These are phyloP conservation scores for Tricholoma saponaceum DNA, from an alignment of 768 basidiomycete species.

Conservation along the genomic window DNA sequence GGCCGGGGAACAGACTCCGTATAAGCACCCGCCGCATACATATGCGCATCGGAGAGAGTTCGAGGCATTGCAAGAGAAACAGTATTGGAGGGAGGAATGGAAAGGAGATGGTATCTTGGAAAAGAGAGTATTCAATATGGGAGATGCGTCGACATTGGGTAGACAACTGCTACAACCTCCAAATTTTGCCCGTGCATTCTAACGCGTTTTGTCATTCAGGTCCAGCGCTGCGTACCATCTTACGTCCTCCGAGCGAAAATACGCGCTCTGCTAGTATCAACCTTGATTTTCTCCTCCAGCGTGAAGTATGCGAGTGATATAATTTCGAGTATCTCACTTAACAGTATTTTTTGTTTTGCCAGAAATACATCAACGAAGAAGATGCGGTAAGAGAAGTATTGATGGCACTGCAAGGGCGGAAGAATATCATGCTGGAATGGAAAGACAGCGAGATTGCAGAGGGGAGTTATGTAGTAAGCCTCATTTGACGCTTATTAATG, in stretches of 20 bases:
- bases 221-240: conserved; percentile 13
- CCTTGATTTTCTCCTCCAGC: conserved; percentile 14
- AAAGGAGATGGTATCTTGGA: conserved; percentile 37
- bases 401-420: conserved; percentile 70
- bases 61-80: conserved; percentile 57
- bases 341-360: not conserved
- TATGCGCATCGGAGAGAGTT: conserved; percentile 49
- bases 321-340: not conserved
- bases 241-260: conserved; percentile 2
- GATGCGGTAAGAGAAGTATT: conserved; percentile 76
- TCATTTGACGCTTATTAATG: not conserved
- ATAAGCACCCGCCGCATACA: conserved; percentile 24
- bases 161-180: conserved; percentile 6
- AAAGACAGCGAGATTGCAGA: conserved; percentile 16
- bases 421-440: conserved; percentile 51
- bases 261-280: not conserved
- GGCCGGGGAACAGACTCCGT: conserved; percentile 3
- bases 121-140: conserved; percentile 49
- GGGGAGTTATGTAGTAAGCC: conserved; percentile 25
- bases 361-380: conserved; percentile 72
- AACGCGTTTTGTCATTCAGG: conserved; percentile 4
- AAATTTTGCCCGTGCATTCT: not conserved
- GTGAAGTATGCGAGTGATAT: conserved; percentile 9
- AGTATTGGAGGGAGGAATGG: conserved; percentile 78
- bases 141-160: conserved; percentile 75